Evolutionary conservation across 129 eudicot genomes (phyloP).

Genomic region (Glebionis coronaria): DNA sequence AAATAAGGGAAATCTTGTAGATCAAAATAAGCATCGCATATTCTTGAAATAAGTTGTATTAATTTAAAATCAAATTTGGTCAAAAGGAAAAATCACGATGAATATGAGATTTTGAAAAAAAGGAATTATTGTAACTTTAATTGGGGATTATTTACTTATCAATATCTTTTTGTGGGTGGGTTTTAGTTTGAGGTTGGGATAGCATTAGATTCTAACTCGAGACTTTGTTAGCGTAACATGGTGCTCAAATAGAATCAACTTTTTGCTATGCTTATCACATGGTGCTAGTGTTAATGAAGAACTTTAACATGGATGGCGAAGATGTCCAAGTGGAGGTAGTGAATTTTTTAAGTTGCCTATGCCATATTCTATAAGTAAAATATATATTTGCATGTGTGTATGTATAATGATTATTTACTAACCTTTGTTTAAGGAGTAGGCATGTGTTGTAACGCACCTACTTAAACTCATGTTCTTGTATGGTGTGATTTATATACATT

Average conservation of each 20-base stretch:
- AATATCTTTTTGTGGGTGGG: conserved; percentile 29
- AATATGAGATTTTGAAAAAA: conserved; percentile 17
- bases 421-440: conserved; percentile 22
- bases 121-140: conserved; percentile 17
- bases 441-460: conserved; percentile 22
- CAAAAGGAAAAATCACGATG: conserved; percentile 20
- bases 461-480: conserved; percentile 20
- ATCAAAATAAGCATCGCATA: not conserved
- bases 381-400: not conserved
- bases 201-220: conserved; percentile 33
- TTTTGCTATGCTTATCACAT: conserved; percentile 38
- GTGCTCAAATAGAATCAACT: conserved; percentile 36
- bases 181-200: conserved; percentile 35
- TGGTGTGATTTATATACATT: conserved; percentile 13
- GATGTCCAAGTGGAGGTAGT: conserved; percentile 25
- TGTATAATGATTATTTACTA: conserved; percentile 17
- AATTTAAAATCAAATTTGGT: conserved; percentile 15
- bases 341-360: conserved; percentile 29
- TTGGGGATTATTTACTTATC: conserved; percentile 17
- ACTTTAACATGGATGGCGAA: conserved; percentile 21
- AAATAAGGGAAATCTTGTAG: not conserved
- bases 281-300: conserved; percentile 18
- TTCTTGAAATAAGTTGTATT: not conserved
- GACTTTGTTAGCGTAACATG: conserved; percentile 27
- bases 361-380: conserved; percentile 13